A percentile compares a stretch with the other conserved stretches of the same genome.
These are phyloP conservation scores for Boechera stricta DNA, from an alignment of 345 rosid genomes.

Conservation along the genomic window DNA sequence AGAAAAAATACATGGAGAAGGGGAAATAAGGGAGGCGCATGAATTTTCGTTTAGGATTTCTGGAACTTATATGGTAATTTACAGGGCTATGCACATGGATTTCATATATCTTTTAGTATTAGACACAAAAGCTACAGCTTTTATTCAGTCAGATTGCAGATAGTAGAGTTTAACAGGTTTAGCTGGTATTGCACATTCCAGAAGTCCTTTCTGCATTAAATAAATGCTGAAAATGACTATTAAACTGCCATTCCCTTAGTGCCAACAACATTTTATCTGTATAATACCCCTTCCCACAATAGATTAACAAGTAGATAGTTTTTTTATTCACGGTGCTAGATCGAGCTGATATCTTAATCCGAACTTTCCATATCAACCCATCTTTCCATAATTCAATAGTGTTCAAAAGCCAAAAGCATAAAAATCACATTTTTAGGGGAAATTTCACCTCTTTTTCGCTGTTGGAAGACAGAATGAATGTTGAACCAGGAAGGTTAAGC, in stretches of 20 bases:
- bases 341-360: conserved; percentile 21
- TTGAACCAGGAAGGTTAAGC: conserved; percentile 62
- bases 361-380: conserved; percentile 2
- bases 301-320: conserved; percentile 23
- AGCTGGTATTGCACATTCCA: background rate
- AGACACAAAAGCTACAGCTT: conserved; percentile 17
- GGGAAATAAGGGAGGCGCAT: background rate
- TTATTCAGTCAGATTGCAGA: conserved; percentile 12
- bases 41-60: background rate
- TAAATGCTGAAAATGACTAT: conserved; percentile 5
- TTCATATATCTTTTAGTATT: background rate
- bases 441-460: conserved; percentile 65
- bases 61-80: conserved; percentile 11
- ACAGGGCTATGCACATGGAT: background rate
- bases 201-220: background rate
- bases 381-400: conserved; percentile 22
- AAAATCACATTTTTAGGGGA: background rate
- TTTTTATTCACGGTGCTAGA: background rate
- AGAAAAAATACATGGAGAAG: background rate
- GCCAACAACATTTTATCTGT: conserved; percentile 1
- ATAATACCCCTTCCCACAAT: conserved; percentile 7
- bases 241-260: conserved; percentile 13
- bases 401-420: conserved; percentile 26
- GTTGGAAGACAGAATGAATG: conserved; percentile 49
- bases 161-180: conserved; percentile 20